These are phyloP conservation scores for Isabelozyma gotoi DNA, from an alignment of 805 yeast genomes.

Conservation along the genomic window DNA sequence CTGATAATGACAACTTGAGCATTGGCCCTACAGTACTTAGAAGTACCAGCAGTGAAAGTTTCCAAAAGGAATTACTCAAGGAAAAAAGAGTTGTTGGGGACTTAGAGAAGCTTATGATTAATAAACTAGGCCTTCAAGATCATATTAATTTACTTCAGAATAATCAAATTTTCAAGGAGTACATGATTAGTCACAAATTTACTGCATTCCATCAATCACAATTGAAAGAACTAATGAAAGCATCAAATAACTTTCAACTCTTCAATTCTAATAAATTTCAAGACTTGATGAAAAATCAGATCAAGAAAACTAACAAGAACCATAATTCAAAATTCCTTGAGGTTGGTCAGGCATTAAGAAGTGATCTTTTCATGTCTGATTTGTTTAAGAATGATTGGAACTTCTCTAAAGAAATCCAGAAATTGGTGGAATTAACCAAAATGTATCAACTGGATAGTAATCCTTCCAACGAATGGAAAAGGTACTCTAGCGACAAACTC, in stretches of 20 bases:
- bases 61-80: neutral
- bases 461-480: too few relatives aligned
- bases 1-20: neutral
- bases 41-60: neutral
- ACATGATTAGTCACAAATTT: conserved; percentile 15
- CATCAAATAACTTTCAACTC: neutral
- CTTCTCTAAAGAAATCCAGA: conserved; percentile 15
- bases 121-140: conserved; percentile 20
- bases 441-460: conserved; percentile 2
- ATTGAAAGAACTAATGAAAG: conserved; percentile 13
- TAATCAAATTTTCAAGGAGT: conserved; percentile 24
- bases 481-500: neutral
- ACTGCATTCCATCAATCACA: conserved; percentile 31
- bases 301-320: neutral
- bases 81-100: conserved; percentile 3
- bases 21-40: neutral
- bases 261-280: neutral
- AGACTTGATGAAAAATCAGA: neutral
- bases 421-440: conserved; percentile 7
- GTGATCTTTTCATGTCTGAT: conserved; percentile 25
- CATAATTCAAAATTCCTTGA: neutral
- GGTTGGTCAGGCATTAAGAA: conserved; percentile 20
- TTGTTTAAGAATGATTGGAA: conserved; percentile 18
- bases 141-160: conserved; percentile 24
- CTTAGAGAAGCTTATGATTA: conserved; percentile 12